Base-by-base conservation (phyloP, 2,329 filamentous ascomycete species). In the Trichoderma atrobrunneum region DNA sequence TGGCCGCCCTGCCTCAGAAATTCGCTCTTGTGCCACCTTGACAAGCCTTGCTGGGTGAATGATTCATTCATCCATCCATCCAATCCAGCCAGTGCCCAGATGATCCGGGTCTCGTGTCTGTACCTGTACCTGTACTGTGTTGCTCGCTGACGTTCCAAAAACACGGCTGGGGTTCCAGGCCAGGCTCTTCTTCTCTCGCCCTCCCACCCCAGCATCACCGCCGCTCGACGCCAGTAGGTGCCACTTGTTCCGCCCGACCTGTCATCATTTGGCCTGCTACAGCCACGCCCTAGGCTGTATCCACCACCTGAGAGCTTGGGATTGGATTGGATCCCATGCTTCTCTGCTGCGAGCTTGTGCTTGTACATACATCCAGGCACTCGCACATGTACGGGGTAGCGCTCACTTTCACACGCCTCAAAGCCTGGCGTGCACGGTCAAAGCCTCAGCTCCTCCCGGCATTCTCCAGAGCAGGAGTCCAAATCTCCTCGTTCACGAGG, bases 231-330 rank as follows among this genome's bases (percentile, higher is more conserved):
- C 72, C 73, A 74, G 73, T 70, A 72, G 73, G 73, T 56, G 73
- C 72, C 70, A 69, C 73, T 70, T 34, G 56, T 63, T 69, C 73
- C 72, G 68, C 73, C 60, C 72, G 64, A 71, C 72, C 68, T 72
- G 72, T 73, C 72, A 68, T 69, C 72, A 73, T 74, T 71, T 73
- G 65, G 57, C 34, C 65, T 60, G 70, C 68, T 72, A 73, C 65
- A 67, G 70, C 72, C 72, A 72, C 72, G 61, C 65, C 69, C 72
- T 74, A 32, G 43, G 28, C 64, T 7, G 51, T 56, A 57, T 60
- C 71, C 71, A 68, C 65, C 51, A 18, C 26, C 26, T n/a, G 18
- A n/a, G 7, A n/a, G 32, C 51, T 43, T 34, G 36, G 43, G 34
- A 43, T 57, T 59, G 65, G 65, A 59, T 51, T 60, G 54, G 56